Base-by-base conservation (phyloP, 75 land plant species). In the Sequoia sempervirens region DNA sequence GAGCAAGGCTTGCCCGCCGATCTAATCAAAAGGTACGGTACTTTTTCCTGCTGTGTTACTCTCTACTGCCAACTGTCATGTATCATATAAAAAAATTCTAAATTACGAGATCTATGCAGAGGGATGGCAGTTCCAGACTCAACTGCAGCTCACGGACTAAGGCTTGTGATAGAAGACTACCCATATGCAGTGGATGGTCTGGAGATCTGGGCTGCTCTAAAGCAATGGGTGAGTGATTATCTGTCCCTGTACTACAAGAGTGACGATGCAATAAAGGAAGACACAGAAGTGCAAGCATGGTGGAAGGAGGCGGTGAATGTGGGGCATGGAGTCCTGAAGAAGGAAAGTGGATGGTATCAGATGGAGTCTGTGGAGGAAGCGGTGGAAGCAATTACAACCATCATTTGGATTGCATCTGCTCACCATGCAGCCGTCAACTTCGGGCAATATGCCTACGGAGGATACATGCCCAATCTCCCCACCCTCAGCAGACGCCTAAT, bases 81-180 rank as follows among this genome's bases (percentile, higher is more conserved):
- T 30, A 34, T 30, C 13, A 15, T 37, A 68, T 28, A 68, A 68
- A n/a, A 0, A 9, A 30, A n/a, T 68, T 0, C 6, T 28, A 10
- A 68, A 34, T 2, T n/a, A 1, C 8, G 72, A 68, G 7, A n/a
- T 9, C 8, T 68, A 0, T 74, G 76, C 89, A 90, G 92, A 84
- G 92, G 92, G 10, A 92, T 92, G 90, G 93, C 93, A 10, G 90
- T 83, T 32, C 76, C 84, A 53, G 91, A 90, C 53, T 80, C 89
- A 15, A 68, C 85, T 17, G 89, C 91, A 52, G 83, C 85, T 70
- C 88, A 90, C 68, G 89, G 89, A 18, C n/a, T 80, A 15, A 80
- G 32, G 56, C 81, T 80, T 3, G 81, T 30, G 56, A 87, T 90
- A n/a, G 84, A 83, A 52, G 91, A 90, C 53, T 50, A 50, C 53